Conservation (phyloP, 2,329 filamentous ascomycete genomes). For the Scedosporium apiospermum region DNA sequence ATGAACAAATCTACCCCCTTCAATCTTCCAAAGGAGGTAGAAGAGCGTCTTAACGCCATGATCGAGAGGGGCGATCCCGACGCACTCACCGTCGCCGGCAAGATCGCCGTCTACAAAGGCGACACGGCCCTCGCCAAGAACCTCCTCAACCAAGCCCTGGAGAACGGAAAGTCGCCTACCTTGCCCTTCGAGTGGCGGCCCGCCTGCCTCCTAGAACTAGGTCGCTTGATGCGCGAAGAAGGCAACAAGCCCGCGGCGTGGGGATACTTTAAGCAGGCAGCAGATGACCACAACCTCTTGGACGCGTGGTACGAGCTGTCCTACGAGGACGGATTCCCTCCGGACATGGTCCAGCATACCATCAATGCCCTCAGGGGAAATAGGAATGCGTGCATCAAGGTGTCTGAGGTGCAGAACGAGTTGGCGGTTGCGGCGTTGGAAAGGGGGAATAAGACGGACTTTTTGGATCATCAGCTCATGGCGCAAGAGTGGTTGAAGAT, state of each 20-base stretch:
- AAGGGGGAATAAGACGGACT: not conserved
- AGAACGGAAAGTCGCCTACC: not conserved
- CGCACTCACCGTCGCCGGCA: constrained; percentile 23
- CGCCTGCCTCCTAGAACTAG: not conserved
- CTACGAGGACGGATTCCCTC: not conserved
- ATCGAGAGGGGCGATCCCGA: constrained; percentile 19
- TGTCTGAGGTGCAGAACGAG: not conserved
- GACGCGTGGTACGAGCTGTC: not conserved
- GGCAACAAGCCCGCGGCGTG: not conserved
- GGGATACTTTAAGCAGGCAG: not conserved
- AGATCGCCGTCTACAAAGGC: not conserved
- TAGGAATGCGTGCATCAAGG: not conserved
- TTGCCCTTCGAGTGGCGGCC: not conserved
- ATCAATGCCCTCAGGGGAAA: not conserved
- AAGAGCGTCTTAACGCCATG: constrained; percentile 21
- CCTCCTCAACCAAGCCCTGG: constrained; percentile 6
- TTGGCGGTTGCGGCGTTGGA: not conserved
- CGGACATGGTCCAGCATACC: not conserved
- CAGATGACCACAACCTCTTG: not conserved
- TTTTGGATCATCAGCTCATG: not conserved
- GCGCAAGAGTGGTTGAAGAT: constrained; percentile 4
- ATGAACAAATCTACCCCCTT: not conserved
- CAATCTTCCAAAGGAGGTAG: constrained; percentile 14
- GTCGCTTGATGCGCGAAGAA: not conserved
- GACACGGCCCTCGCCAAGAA: constrained; percentile 4